Percentiles rank a stretch among this genome's conserved stretches.
These are phyloP conservation scores for Botryobasidium botryosum DNA, from an alignment of 768 basidiomycete species.

Conservation along the genomic window DNA sequence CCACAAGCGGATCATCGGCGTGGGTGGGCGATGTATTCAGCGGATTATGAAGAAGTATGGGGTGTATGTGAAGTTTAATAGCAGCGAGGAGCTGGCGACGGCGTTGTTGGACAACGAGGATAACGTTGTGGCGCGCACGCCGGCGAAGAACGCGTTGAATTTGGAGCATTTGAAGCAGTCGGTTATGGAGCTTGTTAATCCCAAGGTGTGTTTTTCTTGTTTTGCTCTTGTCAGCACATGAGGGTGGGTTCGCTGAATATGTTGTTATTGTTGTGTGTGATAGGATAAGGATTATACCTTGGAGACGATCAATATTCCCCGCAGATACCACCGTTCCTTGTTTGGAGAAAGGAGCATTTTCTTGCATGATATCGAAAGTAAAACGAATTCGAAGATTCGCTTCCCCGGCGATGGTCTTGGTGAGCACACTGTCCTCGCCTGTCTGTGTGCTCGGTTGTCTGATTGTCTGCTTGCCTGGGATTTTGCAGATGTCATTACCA, in stretches of 20 bases:
- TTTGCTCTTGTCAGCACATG: neutral
- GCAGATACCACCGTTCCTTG: constrained; percentile 86
- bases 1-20: constrained; percentile 98
- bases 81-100: constrained; percentile 83
- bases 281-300: constrained; percentile 95
- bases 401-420: constrained; percentile 13
- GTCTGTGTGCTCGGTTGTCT: neutral
- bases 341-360: constrained; percentile 95
- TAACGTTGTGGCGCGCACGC: constrained; percentile 95
- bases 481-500: constrained; percentile 60
- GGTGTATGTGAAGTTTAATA: constrained; percentile 97
- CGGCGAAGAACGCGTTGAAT: constrained; percentile 92
- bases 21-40: constrained; percentile 94
- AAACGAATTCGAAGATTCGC: constrained; percentile 78
- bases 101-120: constrained; percentile 50
- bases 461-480: constrained; percentile 13
- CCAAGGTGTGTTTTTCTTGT: constrained; percentile 46
- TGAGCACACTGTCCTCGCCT: too few relatives aligned
- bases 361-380: constrained; percentile 90
- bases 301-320: constrained; percentile 84
- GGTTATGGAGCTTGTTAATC: constrained; percentile 94
- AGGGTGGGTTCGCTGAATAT: constrained; percentile 1
- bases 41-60: constrained; percentile 99
- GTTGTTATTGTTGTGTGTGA: too few relatives aligned
- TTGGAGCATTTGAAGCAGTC: constrained; percentile 88